These are phyloP conservation scores for Trichocomaceae sp. DNA, from an alignment of 2,329 filamentous ascomycete species.

Conservation along the genomic window DNA sequence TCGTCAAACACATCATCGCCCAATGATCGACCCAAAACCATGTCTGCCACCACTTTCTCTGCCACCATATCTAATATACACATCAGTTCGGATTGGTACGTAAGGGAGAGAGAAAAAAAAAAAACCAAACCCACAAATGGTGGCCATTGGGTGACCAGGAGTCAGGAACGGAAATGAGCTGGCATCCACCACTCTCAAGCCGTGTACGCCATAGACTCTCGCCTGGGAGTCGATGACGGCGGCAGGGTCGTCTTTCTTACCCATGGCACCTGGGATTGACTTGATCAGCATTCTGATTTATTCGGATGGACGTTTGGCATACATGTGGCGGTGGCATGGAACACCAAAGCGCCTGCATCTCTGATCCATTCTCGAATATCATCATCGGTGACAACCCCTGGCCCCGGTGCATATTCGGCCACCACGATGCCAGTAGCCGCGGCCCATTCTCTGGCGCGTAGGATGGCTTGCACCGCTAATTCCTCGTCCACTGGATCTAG, in stretches of 20 bases:
- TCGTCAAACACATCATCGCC: no score
- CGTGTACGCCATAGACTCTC: conserved; percentile 25
- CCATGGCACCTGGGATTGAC: no score
- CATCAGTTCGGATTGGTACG: no score
- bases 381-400: conserved; percentile 34
- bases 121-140: conserved; percentile 1
- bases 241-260: conserved; percentile 20
- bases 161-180: conserved; percentile 28
- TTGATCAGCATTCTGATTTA: no score
- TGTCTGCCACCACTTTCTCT: no score
- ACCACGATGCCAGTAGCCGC: conserved; percentile 24
- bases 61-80: no score
- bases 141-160: conserved; percentile 37
- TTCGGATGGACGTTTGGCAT: no score
- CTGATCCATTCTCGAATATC: conserved; percentile 35
- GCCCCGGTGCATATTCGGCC: conserved; percentile 35
- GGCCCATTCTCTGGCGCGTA: not conserved
- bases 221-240: conserved; percentile 29
- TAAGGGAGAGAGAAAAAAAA: not conserved
- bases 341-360: no score
- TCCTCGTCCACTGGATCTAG: not conserved
- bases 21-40: no score
- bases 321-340: no score
- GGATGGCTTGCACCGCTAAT: not conserved
- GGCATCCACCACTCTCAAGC: conserved; percentile 30